phyloP scores from a whole-genome alignment of 768 basidiomycete species.

The Lentinus tigrinus region DNA sequence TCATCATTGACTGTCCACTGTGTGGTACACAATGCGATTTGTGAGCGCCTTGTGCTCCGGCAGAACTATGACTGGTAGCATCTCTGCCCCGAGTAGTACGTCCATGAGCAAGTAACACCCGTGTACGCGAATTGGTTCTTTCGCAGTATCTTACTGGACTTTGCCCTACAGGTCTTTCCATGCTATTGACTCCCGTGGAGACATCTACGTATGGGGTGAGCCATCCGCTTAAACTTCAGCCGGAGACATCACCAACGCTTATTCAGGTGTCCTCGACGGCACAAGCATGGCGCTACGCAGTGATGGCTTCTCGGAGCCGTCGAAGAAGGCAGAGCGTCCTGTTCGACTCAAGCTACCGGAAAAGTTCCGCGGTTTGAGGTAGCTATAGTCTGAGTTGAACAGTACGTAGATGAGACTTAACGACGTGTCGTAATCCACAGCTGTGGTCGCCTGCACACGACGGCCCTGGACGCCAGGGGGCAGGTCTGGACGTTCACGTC shows the following conservation, averaged over 20 bases:
- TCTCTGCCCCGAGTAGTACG: no score
- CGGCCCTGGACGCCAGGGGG: slow-evolving; percentile 56
- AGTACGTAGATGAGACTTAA: neutral
- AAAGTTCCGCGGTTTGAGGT: slow-evolving; percentile 67
- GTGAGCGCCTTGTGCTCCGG: no score
- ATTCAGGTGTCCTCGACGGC: slow-evolving; percentile 61
- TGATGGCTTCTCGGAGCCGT: slow-evolving; percentile 58
- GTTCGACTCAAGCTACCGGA: slow-evolving; percentile 58
- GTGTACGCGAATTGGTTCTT: no score
- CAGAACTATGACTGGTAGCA: no score
- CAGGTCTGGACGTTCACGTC: slow-evolving; percentile 73
- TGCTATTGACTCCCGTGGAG: slow-evolving; percentile 74
- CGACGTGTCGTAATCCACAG: slow-evolving; percentile 40
- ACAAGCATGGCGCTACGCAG: slow-evolving; percentile 34
- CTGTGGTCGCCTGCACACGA: slow-evolving; percentile 75
- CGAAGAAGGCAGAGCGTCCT: slow-evolving; percentile 51
- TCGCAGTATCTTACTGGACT: neutral
- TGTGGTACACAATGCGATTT: no score
- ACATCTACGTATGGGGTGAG: slow-evolving; percentile 80
- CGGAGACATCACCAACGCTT: neutral
- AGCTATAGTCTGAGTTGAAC: neutral
- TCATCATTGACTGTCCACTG: no score
- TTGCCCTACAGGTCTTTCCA: slow-evolving; percentile 70
- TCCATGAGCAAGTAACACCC: no score
- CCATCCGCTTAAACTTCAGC: neutral